These are phyloP conservation scores for Cyamopsis tetragonoloba DNA, from an alignment of 306 rosid species.

Conservation along the genomic window DNA sequence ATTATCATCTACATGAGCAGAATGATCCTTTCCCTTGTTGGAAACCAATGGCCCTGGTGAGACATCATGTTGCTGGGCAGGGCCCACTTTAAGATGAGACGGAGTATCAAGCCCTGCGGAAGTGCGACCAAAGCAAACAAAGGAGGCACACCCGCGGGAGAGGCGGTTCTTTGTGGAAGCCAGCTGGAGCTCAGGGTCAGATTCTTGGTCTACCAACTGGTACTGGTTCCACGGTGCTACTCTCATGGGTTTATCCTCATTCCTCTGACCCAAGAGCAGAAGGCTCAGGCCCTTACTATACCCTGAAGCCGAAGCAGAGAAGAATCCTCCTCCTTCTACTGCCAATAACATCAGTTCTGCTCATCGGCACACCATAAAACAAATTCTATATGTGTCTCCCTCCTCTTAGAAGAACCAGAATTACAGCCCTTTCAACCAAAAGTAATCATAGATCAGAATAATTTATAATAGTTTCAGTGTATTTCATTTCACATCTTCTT, in stretches of 20 bases:
- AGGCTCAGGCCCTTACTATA: slow-evolving; percentile 96
- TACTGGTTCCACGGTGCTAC: slow-evolving; percentile 97
- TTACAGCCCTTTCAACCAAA: slow-evolving; percentile 32
- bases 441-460: slow-evolving; percentile 24
- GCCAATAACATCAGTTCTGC: slow-evolving; percentile 96
- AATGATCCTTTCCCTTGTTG: slow-evolving; percentile 48
- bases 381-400: slow-evolving; percentile 32
- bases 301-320: slow-evolving; percentile 98
- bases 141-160: slow-evolving; percentile 87
- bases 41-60: slow-evolving; percentile 50
- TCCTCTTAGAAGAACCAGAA: slow-evolving; percentile 47
- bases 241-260: slow-evolving; percentile 96
- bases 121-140: slow-evolving; percentile 92
- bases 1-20: slow-evolving; percentile 36
- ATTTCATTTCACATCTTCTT: not conserved
- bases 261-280: slow-evolving; percentile 87
- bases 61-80: slow-evolving; percentile 75
- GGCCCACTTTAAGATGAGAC: slow-evolving; percentile 86
- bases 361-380: slow-evolving; percentile 67
- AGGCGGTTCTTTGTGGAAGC: slow-evolving; percentile 77
- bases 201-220: slow-evolving; percentile 92
- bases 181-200: slow-evolving; percentile 95
- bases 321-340: slow-evolving; percentile 98
- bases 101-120: slow-evolving; percentile 76
- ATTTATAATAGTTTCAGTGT: slow-evolving; percentile 10